Conservation (phyloP, 768 basidiomycete genomes). For the Phanerochaete carnosa region DNA sequence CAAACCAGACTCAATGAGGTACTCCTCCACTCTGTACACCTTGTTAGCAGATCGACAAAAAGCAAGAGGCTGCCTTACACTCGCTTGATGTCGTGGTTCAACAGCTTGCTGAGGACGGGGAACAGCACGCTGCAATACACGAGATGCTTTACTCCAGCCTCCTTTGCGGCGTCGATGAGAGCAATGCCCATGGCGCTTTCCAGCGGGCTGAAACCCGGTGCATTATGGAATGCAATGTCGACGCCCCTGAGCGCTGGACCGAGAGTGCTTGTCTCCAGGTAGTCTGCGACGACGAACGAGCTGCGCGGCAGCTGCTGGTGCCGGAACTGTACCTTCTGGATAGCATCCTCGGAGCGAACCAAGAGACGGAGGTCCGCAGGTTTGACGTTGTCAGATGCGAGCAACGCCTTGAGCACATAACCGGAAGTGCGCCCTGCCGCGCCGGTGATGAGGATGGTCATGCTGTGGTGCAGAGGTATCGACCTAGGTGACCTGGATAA, state of each 20-base stretch:
- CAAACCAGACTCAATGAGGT: constrained; percentile 33
- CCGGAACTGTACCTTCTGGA: constrained; percentile 12
- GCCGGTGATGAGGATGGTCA: background rate
- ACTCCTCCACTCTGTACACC: constrained; percentile 29
- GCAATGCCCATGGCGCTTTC: constrained; percentile 31
- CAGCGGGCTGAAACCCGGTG: constrained; percentile 22
- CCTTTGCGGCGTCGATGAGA: constrained; percentile 30
- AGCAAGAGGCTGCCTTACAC: constrained; percentile 9
- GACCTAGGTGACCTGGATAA: too few relatives aligned
- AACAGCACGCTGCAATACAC: constrained; percentile 32
- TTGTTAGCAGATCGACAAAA: background rate
- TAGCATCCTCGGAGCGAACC: constrained; percentile 18
- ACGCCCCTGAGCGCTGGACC: constrained; percentile 20
- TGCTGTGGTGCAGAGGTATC: too few relatives aligned
- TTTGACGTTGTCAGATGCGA: background rate
- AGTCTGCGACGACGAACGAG: constrained; percentile 23
- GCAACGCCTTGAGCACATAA: background rate
- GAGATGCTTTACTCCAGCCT: constrained; percentile 30
- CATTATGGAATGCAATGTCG: constrained; percentile 28
- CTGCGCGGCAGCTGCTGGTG: constrained; percentile 16
- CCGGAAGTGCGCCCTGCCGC: background rate
- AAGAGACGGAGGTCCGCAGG: constrained; percentile 19
- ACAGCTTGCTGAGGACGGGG: constrained; percentile 25
- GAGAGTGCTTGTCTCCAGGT: constrained; percentile 21
- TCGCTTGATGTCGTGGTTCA: constrained; percentile 26